Percentiles rank a stretch among this genome's conserved stretches.
These are phyloP conservation scores for Penicillium mononematosum DNA, from an alignment of 495 filamentous ascomycete species.

Conservation along the genomic window DNA sequence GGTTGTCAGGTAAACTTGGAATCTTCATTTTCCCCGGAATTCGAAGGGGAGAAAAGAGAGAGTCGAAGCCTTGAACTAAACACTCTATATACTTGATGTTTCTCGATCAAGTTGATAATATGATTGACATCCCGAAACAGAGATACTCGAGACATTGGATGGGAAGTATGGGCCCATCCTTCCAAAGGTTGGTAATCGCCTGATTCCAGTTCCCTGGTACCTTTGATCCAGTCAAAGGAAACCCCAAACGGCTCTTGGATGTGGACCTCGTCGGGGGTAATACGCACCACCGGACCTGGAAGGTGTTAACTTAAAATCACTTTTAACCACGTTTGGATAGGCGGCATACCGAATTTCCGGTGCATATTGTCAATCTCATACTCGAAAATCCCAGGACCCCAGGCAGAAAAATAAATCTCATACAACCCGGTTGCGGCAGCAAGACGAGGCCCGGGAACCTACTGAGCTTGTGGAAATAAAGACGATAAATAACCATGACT, in stretches of 20 bases:
- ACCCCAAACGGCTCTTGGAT: conserved; percentile 20
- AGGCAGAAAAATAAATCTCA: conserved; percentile 50
- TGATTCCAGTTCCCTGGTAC: conserved; percentile 9
- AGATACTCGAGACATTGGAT: conserved; percentile 19
- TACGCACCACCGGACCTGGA: conserved; percentile 29
- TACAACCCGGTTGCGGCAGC: conserved; percentile 45
- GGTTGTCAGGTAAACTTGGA: neutral
- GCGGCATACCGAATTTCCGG: conserved; percentile 33
- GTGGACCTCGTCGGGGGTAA: conserved; percentile 29
- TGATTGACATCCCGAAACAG: conserved; percentile 22
- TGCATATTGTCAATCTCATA: conserved; percentile 46
- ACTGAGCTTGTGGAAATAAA: conserved; percentile 40
- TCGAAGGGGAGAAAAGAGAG: neutral
- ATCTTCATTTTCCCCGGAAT: conserved; percentile 12
- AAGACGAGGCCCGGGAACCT: conserved; percentile 45
- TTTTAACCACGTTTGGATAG: no score
- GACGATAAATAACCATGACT: conserved; percentile 31
- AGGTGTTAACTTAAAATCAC: neutral
- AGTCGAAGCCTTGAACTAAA: conserved; percentile 8
- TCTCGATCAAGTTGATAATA: conserved; percentile 22
- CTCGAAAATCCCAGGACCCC: conserved; percentile 39
- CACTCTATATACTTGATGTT: conserved; percentile 18
- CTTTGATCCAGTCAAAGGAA: conserved; percentile 26
- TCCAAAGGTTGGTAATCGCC: conserved; percentile 1
- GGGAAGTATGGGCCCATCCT: conserved; percentile 7